Conservation (phyloP, 2,329 filamentous ascomycete species). For the Fusarium tuaranense region DNA sequence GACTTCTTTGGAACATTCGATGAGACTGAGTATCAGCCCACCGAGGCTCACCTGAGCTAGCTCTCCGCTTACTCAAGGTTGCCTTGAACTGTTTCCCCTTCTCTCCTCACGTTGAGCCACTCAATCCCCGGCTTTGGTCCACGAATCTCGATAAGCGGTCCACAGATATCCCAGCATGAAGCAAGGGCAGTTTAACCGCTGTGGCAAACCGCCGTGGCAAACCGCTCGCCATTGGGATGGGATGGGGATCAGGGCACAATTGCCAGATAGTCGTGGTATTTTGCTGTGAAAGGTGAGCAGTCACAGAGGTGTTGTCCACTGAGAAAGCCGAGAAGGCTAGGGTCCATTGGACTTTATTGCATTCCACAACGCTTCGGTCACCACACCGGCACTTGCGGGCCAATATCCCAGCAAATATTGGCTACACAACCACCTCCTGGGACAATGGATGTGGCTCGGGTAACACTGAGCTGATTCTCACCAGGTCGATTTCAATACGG, state of each 20-base stretch:
- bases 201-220: constrained; percentile 28
- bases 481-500: constrained; percentile 3
- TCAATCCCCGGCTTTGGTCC: constrained; percentile 11
- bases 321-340: neutral
- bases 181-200: constrained; percentile 21
- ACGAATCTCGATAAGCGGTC: constrained; percentile 33
- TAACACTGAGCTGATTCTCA: constrained; percentile 12
- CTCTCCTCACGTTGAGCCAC: constrained; percentile 5
- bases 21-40: constrained; percentile 27
- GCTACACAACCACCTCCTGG: constrained; percentile 8
- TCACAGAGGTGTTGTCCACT: neutral
- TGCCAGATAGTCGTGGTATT: constrained; percentile 7
- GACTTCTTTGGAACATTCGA: constrained; percentile 35
- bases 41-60: constrained; percentile 25
- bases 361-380: constrained; percentile 24
- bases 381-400: constrained; percentile 26
- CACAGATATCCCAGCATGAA: constrained; percentile 21
- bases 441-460: constrained; percentile 11
- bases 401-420: constrained; percentile 25
- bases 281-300: constrained; percentile 16
- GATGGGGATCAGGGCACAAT: constrained; percentile 21
- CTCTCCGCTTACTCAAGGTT: constrained; percentile 3
- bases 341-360: neutral
- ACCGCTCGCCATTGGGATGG: neutral
- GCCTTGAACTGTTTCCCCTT: neutral